A percentile compares a stretch with the other conserved stretches of the same genome.
Evolutionary conservation across 2,329 filamentous ascomycete genomes (phyloP).

Genomic region (Botrytis squamosa): DNA sequence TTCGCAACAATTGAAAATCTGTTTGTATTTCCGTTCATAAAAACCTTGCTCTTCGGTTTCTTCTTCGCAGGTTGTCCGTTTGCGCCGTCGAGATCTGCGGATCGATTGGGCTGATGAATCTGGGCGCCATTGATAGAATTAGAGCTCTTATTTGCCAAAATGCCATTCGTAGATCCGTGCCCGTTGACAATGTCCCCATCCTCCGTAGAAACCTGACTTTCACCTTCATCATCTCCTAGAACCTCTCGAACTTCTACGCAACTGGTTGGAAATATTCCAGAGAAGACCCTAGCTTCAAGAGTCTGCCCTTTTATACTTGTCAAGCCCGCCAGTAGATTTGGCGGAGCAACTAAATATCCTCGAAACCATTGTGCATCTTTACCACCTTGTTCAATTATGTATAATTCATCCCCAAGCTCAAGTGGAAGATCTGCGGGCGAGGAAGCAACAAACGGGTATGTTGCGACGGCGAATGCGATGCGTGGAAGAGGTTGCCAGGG

Average conservation of each 20-base stretch:
- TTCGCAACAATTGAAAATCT: slow-evolving; percentile 48
- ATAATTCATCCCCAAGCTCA: slow-evolving; percentile 96
- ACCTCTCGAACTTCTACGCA: slow-evolving; percentile 95
- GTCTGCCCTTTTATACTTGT: slow-evolving; percentile 90
- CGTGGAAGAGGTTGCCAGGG: slow-evolving; percentile 96
- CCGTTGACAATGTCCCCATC: slow-evolving; percentile 20
- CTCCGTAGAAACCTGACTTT: slow-evolving; percentile 35
- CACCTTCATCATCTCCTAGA: slow-evolving; percentile 69
- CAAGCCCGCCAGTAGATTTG: slow-evolving; percentile 85
- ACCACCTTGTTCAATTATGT: slow-evolving; percentile 95
- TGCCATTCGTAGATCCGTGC: slow-evolving; percentile 24
- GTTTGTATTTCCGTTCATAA: slow-evolving; percentile 31
- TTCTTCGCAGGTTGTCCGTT: slow-evolving; percentile 15
- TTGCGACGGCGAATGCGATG: slow-evolving; percentile 97
- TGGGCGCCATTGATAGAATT: neutral
- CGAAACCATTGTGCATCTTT: slow-evolving; percentile 85
- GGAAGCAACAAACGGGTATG: slow-evolving; percentile 86
- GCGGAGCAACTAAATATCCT: slow-evolving; percentile 91
- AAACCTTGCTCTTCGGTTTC: slow-evolving; percentile 27
- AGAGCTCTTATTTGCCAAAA: slow-evolving; percentile 9
- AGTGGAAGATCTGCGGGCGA: slow-evolving; percentile 89
- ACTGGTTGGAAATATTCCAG: slow-evolving; percentile 93
- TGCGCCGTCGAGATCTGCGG: slow-evolving; percentile 13
- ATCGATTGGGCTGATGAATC: neutral
- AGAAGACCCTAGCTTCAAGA: slow-evolving; percentile 92